Conservation (phyloP, 441 rosid genomes). For the Macaranga tanarius region DNA sequence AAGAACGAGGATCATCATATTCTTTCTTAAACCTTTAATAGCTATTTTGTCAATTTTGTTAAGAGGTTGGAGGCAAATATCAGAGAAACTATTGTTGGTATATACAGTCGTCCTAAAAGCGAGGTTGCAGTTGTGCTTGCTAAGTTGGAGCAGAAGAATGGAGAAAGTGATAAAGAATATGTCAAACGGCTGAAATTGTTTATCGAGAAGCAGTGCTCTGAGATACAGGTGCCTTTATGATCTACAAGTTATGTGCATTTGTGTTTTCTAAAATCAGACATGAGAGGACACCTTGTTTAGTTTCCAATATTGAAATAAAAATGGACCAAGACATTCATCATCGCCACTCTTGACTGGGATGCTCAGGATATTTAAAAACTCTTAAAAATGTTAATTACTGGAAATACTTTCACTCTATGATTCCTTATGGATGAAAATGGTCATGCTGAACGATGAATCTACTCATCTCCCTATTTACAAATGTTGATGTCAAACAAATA, state of each 20-base stretch:
- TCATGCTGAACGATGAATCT: not conserved
- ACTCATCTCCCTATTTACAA: not conserved
- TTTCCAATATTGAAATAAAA: not conserved
- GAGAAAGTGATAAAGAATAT: conserved; percentile 71
- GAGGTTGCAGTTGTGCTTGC: conserved; percentile 87
- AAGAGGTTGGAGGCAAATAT: conserved; percentile 64
- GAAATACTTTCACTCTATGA: too few relatives aligned
- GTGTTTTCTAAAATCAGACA: not conserved
- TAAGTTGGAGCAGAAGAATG: conserved; percentile 74
- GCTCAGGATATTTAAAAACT: not conserved
- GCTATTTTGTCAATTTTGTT: conserved; percentile 52
- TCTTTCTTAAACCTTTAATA: conserved; percentile 62
- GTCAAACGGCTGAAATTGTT: conserved; percentile 71
- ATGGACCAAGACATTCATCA: not conserved
- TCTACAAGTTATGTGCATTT: not conserved
- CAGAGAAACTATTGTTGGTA: conserved; percentile 65
- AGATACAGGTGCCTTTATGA: conserved; percentile 62
- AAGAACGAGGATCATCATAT: conserved; percentile 71
- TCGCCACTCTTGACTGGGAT: not conserved
- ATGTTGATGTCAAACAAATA: not conserved
- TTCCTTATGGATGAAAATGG: not conserved
- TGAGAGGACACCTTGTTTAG: not conserved
- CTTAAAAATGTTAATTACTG: not conserved
- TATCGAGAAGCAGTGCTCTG: conserved; percentile 81
- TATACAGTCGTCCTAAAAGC: conserved; percentile 72